Percentiles rank a stretch among this genome's conserved stretches.
phyloP scores from a whole-genome alignment of 1,284 basidiomycete genomes.

The Rugosomyces carneus region DNA sequence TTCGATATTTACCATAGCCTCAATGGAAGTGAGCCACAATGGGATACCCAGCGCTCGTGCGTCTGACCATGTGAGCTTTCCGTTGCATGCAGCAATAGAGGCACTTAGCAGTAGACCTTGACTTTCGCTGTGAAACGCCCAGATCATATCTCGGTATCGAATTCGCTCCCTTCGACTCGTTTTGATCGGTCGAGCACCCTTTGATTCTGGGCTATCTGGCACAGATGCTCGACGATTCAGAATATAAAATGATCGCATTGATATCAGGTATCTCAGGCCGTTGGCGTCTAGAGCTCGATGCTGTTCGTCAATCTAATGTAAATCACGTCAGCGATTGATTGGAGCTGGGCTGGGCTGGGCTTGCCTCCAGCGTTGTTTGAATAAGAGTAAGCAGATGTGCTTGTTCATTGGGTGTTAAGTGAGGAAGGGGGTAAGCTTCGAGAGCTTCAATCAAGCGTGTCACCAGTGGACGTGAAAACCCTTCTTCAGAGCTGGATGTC shows the following conservation, averaged over 20 bases:
- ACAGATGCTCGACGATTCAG: slow-evolving; percentile 55
- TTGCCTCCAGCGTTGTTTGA: slow-evolving; percentile 81
- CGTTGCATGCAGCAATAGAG: slow-evolving; percentile 65
- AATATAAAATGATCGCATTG: slow-evolving; percentile 80
- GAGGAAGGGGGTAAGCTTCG: slow-evolving; percentile 58
- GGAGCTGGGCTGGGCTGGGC: slow-evolving; percentile 15
- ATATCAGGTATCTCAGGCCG: slow-evolving; percentile 85
- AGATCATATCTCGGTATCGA: slow-evolving; percentile 88
- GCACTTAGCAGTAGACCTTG: slow-evolving; percentile 78
- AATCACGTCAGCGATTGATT: slow-evolving; percentile 4
- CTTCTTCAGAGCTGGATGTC: slow-evolving; percentile 40
- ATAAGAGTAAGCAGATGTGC: slow-evolving; percentile 76
- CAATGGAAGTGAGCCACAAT: slow-evolving; percentile 79
- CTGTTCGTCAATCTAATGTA: slow-evolving; percentile 74
- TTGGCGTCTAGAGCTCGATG: slow-evolving; percentile 82
- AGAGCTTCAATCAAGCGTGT: slow-evolving; percentile 59
- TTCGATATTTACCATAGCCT: slow-evolving; percentile 62
- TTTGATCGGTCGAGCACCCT: slow-evolving; percentile 32
- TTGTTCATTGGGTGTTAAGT: slow-evolving; percentile 72
- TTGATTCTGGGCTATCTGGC: slow-evolving; percentile 40
- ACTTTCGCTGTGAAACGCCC: slow-evolving; percentile 92
- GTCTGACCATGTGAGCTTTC: slow-evolving; percentile 85
- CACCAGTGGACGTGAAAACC: slow-evolving; percentile 60
- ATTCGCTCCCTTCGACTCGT: slow-evolving; percentile 62
- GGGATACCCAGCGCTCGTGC: slow-evolving; percentile 84